These are phyloP conservation scores for Pistacia integerrima DNA, from an alignment of 345 rosid species.

Conservation along the genomic window DNA sequence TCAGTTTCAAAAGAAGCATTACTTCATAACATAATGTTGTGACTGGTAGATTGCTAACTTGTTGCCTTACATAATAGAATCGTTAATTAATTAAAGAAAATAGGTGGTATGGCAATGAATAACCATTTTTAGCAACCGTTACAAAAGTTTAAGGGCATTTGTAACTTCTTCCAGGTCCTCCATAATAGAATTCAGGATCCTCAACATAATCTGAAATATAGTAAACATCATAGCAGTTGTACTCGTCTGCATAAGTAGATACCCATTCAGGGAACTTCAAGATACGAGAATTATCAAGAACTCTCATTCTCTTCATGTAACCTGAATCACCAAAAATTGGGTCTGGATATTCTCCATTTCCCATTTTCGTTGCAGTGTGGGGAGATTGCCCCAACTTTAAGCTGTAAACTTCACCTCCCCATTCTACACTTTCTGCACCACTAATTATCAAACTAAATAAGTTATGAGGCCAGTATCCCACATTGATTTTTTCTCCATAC, in stretches of 20 bases:
- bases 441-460: constrained; percentile 34
- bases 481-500: constrained; percentile 44
- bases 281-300: constrained; percentile 43
- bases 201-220: constrained; percentile 44
- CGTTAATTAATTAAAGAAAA: neutral
- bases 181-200: constrained; percentile 60
- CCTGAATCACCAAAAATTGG: constrained; percentile 35
- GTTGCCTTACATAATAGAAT: neutral
- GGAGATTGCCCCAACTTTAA: constrained; percentile 39
- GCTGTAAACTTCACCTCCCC: constrained; percentile 75
- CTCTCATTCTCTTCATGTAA: constrained; percentile 37
- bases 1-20: no score
- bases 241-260: constrained; percentile 41
- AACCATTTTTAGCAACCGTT: neutral
- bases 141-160: constrained; percentile 41
- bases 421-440: constrained; percentile 43
- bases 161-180: constrained; percentile 49
- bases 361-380: constrained; percentile 61
- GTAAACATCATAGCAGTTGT: constrained; percentile 33
- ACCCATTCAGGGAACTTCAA: constrained; percentile 48
- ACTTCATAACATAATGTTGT: neutral
- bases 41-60: neutral
- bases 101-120: neutral
- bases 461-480: constrained; percentile 56
- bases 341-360: constrained; percentile 49